Conservation (phyloP, 2,329 filamentous ascomycete species). For the Epichloe uncinata region DNA sequence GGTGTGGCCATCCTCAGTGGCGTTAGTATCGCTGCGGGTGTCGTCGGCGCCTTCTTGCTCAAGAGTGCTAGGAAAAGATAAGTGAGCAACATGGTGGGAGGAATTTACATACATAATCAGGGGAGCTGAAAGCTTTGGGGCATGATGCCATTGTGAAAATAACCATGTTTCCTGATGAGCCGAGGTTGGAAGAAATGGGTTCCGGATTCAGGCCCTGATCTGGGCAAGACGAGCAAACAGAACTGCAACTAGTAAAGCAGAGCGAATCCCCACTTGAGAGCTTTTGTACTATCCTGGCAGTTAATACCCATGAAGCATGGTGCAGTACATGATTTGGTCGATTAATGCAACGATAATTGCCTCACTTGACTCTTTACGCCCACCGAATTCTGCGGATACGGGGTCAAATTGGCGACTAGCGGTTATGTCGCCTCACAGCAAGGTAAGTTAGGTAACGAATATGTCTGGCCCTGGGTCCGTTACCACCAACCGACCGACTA, state of each 20-base stretch:
- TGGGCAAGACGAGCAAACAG: neutral
- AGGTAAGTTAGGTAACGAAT: no score
- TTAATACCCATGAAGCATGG: neutral
- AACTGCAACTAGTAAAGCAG: neutral
- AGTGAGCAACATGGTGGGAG: neutral
- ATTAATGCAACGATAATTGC: no score
- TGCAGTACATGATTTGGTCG: neutral
- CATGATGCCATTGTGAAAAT: no score
- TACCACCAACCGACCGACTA: no score
- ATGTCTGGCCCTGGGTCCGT: no score
- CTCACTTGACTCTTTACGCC: no score
- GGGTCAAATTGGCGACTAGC: no score
- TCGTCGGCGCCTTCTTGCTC: slow-evolving; percentile 78
- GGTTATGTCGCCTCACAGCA: no score
- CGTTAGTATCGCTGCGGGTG: slow-evolving; percentile 82
- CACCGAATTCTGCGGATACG: no score
- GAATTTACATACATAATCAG: neutral
- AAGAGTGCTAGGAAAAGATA: slow-evolving; percentile 55
- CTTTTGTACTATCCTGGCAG: neutral
- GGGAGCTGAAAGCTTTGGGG: neutral
- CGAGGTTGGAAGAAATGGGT: neutral
- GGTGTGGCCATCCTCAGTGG: slow-evolving; percentile 92
- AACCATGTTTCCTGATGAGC: no score
- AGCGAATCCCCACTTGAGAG: neutral
- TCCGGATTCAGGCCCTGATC: neutral